Evolutionary conservation across 2,329 filamentous ascomycete species (phyloP), one percentile per base, ranked within the genome.

Genomic region (Cladosporium phlei): DNA sequence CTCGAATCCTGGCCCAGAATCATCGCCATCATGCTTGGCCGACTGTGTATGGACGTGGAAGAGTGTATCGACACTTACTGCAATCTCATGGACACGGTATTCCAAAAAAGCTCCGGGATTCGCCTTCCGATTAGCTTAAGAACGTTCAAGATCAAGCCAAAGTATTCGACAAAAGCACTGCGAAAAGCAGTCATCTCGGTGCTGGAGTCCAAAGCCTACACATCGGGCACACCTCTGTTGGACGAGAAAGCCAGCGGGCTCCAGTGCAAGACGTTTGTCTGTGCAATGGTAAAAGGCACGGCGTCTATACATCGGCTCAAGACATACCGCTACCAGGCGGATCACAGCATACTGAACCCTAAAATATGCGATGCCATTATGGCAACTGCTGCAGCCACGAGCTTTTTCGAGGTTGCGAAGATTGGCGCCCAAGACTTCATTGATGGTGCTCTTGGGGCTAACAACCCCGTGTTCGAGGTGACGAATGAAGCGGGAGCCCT

Each of bases 301-400:
- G 20, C 67, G 27, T 4, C 57, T 68, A 69, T 29, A 65, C 66
- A 25, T 64, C 65, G 52, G 68, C 74, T 34, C 66, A 33, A 10
- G 14, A 33, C 22, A 11, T 19, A 74, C 52, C 66, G 60, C 48
- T 74, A 74, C 52, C 55, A 61, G 9, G 56, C 65, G n/a, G 9
- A 46, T 38, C 0, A 63, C 67, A 1, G 61, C 66, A 1, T 68
- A 63, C 40, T 73, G 69, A 68, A 66, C 71, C 5, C 69, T 65
- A 4, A 60, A 1, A 75, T 78, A 25, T 77, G 73, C 66, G 60
- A 76, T 55, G 74, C 74, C 0, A 74, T 71, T 0, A 58, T 73
- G 5, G 75, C 75, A 1, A 77, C 75, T 0, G 73, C 69, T 1
- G 75, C 75, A 3, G 74, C 74, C 1, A 73, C 74, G 0, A 73